Conservation (phyloP, 1,139 yeast genomes). For the Suhomyces yuchorum region DNA sequence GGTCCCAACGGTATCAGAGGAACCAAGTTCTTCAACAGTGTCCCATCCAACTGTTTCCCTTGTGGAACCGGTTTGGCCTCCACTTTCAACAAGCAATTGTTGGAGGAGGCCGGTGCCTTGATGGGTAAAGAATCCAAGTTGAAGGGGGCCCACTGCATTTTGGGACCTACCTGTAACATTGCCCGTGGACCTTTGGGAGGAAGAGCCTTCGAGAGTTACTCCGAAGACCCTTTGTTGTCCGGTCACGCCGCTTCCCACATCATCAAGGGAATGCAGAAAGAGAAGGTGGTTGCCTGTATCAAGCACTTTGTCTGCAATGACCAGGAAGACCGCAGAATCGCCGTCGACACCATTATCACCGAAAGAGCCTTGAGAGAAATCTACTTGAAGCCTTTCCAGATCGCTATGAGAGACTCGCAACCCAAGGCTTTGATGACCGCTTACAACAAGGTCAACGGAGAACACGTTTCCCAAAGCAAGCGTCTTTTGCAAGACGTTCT, state of each 20-base stretch:
- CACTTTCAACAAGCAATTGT: constrained; percentile 31
- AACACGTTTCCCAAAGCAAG: constrained; percentile 20
- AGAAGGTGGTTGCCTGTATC: constrained; percentile 21
- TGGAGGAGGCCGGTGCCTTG: constrained; percentile 31
- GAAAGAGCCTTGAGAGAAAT: constrained; percentile 25
- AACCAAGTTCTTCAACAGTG: constrained; percentile 33
- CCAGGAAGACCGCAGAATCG: constrained; percentile 20
- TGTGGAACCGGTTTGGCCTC: constrained; percentile 51
- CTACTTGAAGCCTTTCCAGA: constrained; percentile 25
- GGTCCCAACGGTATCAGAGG: constrained; percentile 44
- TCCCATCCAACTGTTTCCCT: constrained; percentile 40
- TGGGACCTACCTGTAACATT: constrained; percentile 40
- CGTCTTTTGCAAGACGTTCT: constrained; percentile 20
- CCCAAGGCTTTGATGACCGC: constrained; percentile 24
- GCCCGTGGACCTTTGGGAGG: constrained; percentile 40
- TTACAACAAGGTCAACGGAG: constrained; percentile 24
- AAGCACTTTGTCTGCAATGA: constrained; percentile 24
- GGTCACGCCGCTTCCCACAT: constrained; percentile 33
- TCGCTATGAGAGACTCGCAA: constrained; percentile 20
- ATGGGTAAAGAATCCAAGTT: constrained; percentile 40
- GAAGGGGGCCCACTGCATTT: constrained; percentile 35
- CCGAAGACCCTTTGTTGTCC: constrained; percentile 38
- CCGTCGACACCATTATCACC: constrained; percentile 20
- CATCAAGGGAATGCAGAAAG: constrained; percentile 34
- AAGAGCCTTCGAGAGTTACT: constrained; percentile 37